A percentile compares a stretch with the other conserved stretches of the same genome.
These are phyloP conservation scores for Podosphaera fusca DNA, from an alignment of 2,329 filamentous ascomycete genomes.

Conservation along the genomic window DNA sequence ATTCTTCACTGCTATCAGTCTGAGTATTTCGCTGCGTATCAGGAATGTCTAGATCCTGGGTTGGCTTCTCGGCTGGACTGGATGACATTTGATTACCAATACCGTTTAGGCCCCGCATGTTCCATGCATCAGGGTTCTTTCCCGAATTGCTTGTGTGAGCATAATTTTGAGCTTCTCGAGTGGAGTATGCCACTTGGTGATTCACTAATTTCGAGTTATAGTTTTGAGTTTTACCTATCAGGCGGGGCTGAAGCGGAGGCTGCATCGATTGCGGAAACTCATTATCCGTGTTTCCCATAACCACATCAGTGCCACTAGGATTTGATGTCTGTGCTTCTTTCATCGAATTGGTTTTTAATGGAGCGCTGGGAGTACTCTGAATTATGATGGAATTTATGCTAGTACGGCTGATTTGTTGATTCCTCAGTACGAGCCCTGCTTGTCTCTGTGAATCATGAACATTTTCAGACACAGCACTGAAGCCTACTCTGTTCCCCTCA, in stretches of 20 bases:
- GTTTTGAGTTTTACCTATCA: slow-evolving; percentile 21
- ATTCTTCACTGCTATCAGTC: slow-evolving; percentile 26
- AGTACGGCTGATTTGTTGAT: slow-evolving; percentile 18
- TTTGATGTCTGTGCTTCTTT: slow-evolving; percentile 33
- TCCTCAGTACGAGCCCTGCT: slow-evolving; percentile 1
- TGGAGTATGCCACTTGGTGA: neutral
- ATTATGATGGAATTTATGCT: slow-evolving; percentile 33
- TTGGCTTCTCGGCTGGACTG: slow-evolving; percentile 10
- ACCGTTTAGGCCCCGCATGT: slow-evolving; percentile 53
- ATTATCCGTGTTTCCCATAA: slow-evolving; percentile 35
- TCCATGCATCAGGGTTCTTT: slow-evolving; percentile 51
- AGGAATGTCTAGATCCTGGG: slow-evolving; percentile 19
- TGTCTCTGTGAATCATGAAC: neutral
- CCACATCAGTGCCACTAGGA: slow-evolving; percentile 26
- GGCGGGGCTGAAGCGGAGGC: slow-evolving; percentile 21
- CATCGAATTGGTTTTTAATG: slow-evolving; percentile 17
- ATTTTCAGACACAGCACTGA: neutral
- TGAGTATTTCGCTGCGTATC: slow-evolving; percentile 24
- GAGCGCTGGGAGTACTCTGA: slow-evolving; percentile 21
- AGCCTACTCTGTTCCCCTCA: slow-evolving; percentile 2
- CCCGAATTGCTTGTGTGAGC: slow-evolving; percentile 67
- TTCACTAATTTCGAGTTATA: slow-evolving; percentile 19
- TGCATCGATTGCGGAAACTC: slow-evolving; percentile 22
- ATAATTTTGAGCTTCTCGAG: slow-evolving; percentile 47
- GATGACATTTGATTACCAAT: slow-evolving; percentile 15